Percentiles rank a stretch among this genome's conserved stretches.
Evolutionary conservation across 2,329 filamentous ascomycete species (phyloP).

Genomic region (Cadophora sp.): DNA sequence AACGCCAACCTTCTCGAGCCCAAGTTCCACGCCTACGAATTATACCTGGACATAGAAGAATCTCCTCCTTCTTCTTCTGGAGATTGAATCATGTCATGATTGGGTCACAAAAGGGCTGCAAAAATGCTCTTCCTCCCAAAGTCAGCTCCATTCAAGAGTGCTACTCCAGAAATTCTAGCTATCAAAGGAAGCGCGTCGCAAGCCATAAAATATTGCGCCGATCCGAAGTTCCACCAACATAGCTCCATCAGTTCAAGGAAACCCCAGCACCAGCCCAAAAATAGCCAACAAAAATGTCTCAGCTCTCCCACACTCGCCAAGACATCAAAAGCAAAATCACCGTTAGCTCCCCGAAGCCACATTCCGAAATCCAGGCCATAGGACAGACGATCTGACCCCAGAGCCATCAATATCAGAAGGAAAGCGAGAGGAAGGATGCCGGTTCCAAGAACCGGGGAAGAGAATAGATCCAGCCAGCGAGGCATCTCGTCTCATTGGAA

Average conservation of each 20-base stretch:
- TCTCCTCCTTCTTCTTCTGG: too few relatives aligned
- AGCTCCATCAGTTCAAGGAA: background rate
- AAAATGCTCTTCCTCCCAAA: too few relatives aligned
- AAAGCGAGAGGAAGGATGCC: background rate
- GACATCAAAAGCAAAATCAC: conserved; percentile 1
- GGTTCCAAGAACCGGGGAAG: conserved; percentile 3
- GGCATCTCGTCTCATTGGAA: conserved; percentile 4
- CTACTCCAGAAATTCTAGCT: background rate
- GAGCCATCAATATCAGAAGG: background rate
- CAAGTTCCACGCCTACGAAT: too few relatives aligned
- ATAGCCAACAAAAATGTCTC: background rate
- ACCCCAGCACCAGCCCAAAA: too few relatives aligned
- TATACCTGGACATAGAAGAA: background rate
- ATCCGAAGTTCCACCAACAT: background rate
- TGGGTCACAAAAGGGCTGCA: too few relatives aligned
- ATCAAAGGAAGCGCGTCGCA: background rate
- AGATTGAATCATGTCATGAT: too few relatives aligned
- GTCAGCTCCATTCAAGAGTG: background rate
- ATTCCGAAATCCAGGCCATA: background rate
- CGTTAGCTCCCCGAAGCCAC: conserved; percentile 1
- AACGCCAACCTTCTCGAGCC: too few relatives aligned
- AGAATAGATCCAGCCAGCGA: background rate
- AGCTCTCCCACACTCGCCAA: background rate
- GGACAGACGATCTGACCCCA: background rate
- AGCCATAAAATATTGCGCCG: background rate